Evolutionary conservation across 1,284 basidiomycete species (phyloP).

Genomic region (Rhodotorula sp.): DNA sequence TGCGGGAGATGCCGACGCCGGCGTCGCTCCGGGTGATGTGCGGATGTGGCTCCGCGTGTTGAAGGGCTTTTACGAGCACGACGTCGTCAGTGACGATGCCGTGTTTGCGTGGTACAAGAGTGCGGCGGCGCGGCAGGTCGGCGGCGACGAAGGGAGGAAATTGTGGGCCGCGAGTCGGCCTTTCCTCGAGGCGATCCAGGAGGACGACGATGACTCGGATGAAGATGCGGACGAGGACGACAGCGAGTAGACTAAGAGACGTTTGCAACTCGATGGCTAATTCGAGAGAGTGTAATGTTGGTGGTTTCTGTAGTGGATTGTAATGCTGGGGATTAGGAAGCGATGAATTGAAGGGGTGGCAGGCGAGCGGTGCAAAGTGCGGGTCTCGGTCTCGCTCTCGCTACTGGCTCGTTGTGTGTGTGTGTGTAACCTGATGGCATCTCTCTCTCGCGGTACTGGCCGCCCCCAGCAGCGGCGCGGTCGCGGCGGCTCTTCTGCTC

Average conservation of each 20-base stretch:
- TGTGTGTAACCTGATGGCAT: conserved; percentile 12
- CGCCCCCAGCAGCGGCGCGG: conserved; percentile 23
- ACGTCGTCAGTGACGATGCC: conserved; percentile 51
- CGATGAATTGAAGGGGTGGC: neutral
- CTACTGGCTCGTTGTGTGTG: neutral
- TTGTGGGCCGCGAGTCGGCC: conserved; percentile 49
- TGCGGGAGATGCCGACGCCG: conserved; percentile 19
- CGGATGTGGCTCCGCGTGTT: conserved; percentile 49
- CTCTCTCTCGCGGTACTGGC: conserved; percentile 23
- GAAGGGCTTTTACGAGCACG: conserved; percentile 52
- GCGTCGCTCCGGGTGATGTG: conserved; percentile 13
- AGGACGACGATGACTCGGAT: conserved; percentile 47
- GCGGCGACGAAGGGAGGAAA: conserved; percentile 45
- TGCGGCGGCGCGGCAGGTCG: conserved; percentile 37
- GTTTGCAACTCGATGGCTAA: neutral
- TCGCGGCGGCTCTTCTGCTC: conserved; percentile 20
- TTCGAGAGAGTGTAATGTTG: neutral
- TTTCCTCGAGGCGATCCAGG: conserved; percentile 50
- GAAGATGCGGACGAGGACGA: conserved; percentile 44
- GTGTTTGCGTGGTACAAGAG: conserved; percentile 51
- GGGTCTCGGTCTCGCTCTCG: neutral
- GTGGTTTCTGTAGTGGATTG: neutral
- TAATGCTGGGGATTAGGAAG: neutral
- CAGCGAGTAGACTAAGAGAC: conserved; percentile 9
- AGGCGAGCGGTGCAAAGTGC: neutral